Percentiles rank a stretch among this genome's conserved stretches.
Evolutionary conservation across 176 grass and related monocot species (phyloP).

Genomic region (Phragmites australis): DNA sequence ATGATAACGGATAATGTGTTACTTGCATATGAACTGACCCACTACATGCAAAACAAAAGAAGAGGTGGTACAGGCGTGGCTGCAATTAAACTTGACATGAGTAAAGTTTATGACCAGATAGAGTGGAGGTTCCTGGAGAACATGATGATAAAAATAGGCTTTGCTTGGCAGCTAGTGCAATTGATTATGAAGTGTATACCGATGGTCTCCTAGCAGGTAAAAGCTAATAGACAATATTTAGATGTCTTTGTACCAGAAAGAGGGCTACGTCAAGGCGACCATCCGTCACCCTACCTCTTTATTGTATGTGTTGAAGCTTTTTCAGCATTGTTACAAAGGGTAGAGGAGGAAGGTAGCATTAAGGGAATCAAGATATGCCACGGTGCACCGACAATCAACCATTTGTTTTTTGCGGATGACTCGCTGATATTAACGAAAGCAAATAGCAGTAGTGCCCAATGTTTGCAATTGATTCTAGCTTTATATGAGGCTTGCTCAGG

Average conservation of each 20-base stretch:
- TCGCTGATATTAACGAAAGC: background rate
- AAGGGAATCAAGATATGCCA: background rate
- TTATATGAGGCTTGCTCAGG: background rate
- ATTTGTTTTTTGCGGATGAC: background rate
- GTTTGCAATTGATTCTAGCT: background rate
- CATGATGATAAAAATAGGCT: background rate
- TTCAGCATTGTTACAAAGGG: background rate
- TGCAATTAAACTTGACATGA: too few relatives aligned
- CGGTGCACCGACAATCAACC: background rate
- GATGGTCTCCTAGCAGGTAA: background rate
- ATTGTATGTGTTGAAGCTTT: background rate
- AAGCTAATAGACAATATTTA: background rate
- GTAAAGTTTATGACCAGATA: background rate
- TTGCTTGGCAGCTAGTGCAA: background rate
- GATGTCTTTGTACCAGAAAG: background rate
- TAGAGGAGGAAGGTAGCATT: background rate
- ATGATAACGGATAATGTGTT: background rate
- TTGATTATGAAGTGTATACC: background rate
- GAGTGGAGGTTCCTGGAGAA: background rate
- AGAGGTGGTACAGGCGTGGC: background rate
- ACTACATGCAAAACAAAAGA: background rate
- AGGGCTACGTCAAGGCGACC: background rate
- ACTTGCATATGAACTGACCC: background rate
- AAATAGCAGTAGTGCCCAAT: background rate
- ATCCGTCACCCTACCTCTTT: background rate